Evolutionary conservation across 1,139 yeast species (phyloP), one percentile per base, ranked within the genome.

Genomic region (Suhomyces atakaporum): DNA sequence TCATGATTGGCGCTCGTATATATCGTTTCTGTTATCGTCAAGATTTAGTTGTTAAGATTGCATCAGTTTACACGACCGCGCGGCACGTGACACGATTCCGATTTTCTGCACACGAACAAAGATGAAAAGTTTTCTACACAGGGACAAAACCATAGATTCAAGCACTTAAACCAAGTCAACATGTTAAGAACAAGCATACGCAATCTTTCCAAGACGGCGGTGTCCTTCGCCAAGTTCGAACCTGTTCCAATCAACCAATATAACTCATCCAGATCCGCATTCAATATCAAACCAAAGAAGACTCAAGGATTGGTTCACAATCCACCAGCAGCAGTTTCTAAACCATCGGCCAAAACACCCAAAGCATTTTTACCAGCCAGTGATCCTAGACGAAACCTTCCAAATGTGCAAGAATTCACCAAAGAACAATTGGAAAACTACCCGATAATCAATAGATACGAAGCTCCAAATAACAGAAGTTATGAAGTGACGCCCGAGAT

Each of bases 281-380:
- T 60, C 50, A 71, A 71, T 51, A 63, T 71, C 54, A 69, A 65
- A 50, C 76, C 77, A 5, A 56, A 52, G 28, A 58, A 60, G 25
- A 59, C 66, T 6, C 62, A 59, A 37, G 75, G 75, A 3, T 55
- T 71, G 36, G 62, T 70, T 18, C 60, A 62, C 47, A 63, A 62
- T 38, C 74, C 74, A 10, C 70, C 74, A 34, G 73, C 26, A 15
- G 36, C 53, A 15, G 40, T 47, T 25, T 39, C 43, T 36, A 44
- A 42, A 28, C 50, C 53, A 16, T 42, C 40, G 30, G 44, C 45
- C 27, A 60, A 62, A 34, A 87, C 95, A 0, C 95, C 96, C 22
- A 74, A 73, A 44, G 80, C 81, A 4, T 87, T 87, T 55, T 62
- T 87, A 37, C 96, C 96, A 3, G 51, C 62, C 2, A 51, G 60